Conservation (phyloP, 768 basidiomycete genomes). For the Phlebiopsis flavidoalba region DNA sequence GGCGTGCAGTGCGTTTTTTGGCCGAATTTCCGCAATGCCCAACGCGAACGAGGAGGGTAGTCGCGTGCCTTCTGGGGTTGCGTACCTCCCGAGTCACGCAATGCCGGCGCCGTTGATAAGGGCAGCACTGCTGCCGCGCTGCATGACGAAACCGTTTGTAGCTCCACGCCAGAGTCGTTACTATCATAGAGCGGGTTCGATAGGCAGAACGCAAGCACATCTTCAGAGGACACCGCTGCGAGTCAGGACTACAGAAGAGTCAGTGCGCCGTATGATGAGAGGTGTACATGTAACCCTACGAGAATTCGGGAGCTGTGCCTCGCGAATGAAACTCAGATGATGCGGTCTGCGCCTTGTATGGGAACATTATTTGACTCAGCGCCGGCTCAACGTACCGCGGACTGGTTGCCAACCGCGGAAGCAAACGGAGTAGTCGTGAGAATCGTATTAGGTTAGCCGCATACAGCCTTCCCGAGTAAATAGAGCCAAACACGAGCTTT, state of each 20-base stretch:
- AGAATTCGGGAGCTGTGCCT: background rate
- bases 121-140: background rate
- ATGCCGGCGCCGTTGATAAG: background rate
- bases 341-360: background rate
- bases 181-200: background rate
- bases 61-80: constrained; percentile 6
- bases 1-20: too few species aligned
- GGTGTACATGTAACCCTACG: background rate
- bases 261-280: background rate
- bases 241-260: background rate
- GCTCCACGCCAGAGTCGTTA: background rate
- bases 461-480: constrained; percentile 7
- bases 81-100: background rate
- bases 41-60: background rate
- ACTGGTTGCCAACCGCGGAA: background rate
- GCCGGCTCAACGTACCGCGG: background rate
- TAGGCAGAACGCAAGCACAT: background rate
- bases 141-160: too few species aligned
- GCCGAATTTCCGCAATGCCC: too few species aligned
- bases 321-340: background rate
- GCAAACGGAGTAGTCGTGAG: background rate
- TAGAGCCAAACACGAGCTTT: constrained; percentile 11
- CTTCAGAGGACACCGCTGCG: background rate
- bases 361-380: background rate
- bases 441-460: constrained; percentile 2